phyloP scores from a whole-genome alignment of 345 rosid species.

The Abelmoschus esculentus region DNA sequence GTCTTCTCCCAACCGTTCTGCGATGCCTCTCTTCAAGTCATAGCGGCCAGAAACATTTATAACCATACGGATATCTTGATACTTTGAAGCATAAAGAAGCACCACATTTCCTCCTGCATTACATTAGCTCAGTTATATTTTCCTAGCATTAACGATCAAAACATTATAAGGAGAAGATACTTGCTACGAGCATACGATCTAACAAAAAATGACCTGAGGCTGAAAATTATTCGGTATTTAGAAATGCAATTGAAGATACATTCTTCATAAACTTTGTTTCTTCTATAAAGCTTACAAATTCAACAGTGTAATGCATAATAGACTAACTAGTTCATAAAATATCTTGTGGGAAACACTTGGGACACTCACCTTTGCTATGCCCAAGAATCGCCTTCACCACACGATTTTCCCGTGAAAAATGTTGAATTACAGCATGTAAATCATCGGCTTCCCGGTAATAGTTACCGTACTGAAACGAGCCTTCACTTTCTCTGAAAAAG shows the following conservation, averaged over 20 bases:
- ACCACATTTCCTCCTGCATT: constrained; percentile 74
- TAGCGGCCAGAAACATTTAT: constrained; percentile 76
- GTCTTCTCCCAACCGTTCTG: constrained; percentile 56
- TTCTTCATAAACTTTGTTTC: neutral
- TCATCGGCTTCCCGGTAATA: constrained; percentile 73
- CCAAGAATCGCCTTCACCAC: constrained; percentile 50
- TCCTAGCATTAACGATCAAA: neutral
- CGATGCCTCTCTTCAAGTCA: constrained; percentile 55
- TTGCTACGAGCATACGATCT: too few relatives aligned
- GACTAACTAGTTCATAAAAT: too few relatives aligned
- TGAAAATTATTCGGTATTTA: neutral
- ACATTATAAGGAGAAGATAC: too few relatives aligned
- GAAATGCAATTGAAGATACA: neutral
- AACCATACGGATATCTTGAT: constrained; percentile 45
- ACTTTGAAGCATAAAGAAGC: constrained; percentile 78
- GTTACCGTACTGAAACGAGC: constrained; percentile 59
- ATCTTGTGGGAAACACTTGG: neutral
- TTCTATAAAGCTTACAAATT: neutral
- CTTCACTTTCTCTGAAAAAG: constrained; percentile 72
- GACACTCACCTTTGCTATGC: constrained; percentile 71
- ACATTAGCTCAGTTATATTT: neutral
- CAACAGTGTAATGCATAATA: neutral
- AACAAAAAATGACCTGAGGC: neutral
- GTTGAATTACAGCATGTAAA: constrained; percentile 50
- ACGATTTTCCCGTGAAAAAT: constrained; percentile 34